Conservation (phyloP, 352 stramenopile species). For the Nothophytophthora sp. region DNA sequence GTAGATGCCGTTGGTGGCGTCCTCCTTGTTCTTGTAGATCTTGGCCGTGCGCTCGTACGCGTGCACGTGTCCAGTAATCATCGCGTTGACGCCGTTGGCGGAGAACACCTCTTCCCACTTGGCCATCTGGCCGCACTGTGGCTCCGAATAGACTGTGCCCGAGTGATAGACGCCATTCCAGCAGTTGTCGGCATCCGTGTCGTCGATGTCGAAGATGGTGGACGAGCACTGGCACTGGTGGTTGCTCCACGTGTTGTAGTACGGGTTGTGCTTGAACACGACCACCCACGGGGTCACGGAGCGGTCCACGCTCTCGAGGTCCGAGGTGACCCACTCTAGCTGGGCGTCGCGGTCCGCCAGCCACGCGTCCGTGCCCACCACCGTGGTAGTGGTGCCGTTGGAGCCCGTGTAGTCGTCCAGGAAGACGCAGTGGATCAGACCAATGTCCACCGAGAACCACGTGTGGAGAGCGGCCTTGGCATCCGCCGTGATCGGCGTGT, state of each 20-base stretch:
- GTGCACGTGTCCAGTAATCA: constrained; percentile 54
- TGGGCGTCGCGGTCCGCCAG: constrained; percentile 35
- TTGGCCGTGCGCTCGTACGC: constrained; percentile 48
- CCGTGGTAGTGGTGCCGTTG: constrained; percentile 23
- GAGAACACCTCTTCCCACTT: constrained; percentile 47
- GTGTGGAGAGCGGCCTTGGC: constrained; percentile 31
- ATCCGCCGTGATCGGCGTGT: constrained; percentile 47
- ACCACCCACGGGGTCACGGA: constrained; percentile 79
- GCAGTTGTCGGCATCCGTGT: constrained; percentile 34
- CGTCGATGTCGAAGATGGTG: constrained; percentile 39
- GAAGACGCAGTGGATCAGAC: constrained; percentile 53
- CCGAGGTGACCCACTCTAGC: constrained; percentile 63
- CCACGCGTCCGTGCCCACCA: constrained; percentile 45
- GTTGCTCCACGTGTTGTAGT: constrained; percentile 63
- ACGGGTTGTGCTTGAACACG: constrained; percentile 74
- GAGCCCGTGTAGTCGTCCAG: constrained; percentile 67
- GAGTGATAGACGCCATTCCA: constrained; percentile 52
- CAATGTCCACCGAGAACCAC: constrained; percentile 61
- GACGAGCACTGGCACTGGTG: constrained; percentile 56
- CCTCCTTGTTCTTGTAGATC: constrained; percentile 54
- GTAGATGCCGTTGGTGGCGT: constrained; percentile 38
- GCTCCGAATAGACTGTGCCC: constrained; percentile 32
- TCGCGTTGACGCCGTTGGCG: constrained; percentile 36
- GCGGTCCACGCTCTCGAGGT: constrained; percentile 67
- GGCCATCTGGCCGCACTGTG: constrained; percentile 46